Evolutionary conservation across 1,284 basidiomycete genomes (phyloP), one percentile per base, ranked within the genome.

Genomic region (Sanghuangporus weigelae): DNA sequence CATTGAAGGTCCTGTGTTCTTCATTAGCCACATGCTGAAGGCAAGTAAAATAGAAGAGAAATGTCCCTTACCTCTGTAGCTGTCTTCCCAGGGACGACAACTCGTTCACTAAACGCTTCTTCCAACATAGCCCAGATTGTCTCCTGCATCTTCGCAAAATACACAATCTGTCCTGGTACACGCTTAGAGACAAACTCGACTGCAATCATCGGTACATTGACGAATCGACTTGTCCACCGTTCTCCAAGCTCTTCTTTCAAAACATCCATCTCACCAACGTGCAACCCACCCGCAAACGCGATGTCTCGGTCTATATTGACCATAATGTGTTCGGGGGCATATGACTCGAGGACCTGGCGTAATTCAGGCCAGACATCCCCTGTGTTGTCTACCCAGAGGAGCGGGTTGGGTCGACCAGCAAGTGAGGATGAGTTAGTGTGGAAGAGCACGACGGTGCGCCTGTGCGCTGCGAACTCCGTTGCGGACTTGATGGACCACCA

Each of bases 401-500:
- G 67, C 2, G 82, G 81, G 65, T 82, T 79, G 2, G 77, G 74
- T 35, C 69, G 68, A 2, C 73, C 74, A 4, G 71, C 66, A 31
- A 77, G 69, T 4, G 74, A 71, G n/a, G 75, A 74, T 6, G 73
- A 69, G 60, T 79, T 77, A 21, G 74, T 75, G 69, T 83, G 82
- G 71, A 84, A 83, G 50, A 84, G 73, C 35, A 80, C 71, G 44
- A 83, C 72, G 0, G 81, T 83, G 12, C 82, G 75, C 21, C 83
- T 74, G 58, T 82, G 79, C 1, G 79, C 76, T 51, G 79, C 79
- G 71, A 79, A 82, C 55, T 77, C 77, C 2, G 79, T 81, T 6
- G 81, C 78, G 63, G 78, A 76, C 63, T 81, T 81, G 55, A 84
- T 73, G 8, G 81, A 78, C 76, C 79, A 79, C 77, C 82, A 83